These are phyloP conservation scores for Populus hybrid DNA, from an alignment of 441 rosid species.

Conservation along the genomic window DNA sequence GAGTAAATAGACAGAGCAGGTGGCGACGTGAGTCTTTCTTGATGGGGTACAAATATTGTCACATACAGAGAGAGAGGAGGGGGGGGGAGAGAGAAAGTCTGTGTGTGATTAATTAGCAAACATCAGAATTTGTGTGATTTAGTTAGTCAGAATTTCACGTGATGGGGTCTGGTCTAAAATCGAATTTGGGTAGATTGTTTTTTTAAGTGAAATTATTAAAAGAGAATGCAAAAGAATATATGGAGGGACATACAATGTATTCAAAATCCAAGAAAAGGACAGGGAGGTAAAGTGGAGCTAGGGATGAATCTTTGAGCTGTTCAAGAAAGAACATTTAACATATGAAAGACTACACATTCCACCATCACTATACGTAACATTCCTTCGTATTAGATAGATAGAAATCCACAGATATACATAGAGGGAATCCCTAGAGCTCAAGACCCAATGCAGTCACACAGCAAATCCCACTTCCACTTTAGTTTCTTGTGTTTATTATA, in stretches of 20 bases:
- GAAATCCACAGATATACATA: slow-evolving; percentile 1
- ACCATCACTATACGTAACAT: slow-evolving; percentile 34
- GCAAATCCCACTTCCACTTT: slow-evolving; percentile 44
- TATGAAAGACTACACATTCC: slow-evolving; percentile 15
- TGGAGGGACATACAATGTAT: slow-evolving; percentile 20
- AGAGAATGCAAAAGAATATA: slow-evolving; percentile 10
- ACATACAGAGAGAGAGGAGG: slow-evolving; percentile 1
- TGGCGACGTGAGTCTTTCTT: slow-evolving; percentile 37
- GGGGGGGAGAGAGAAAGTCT: neutral
- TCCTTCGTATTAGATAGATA: slow-evolving; percentile 22
- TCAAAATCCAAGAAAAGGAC: slow-evolving; percentile 47
- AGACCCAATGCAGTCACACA: slow-evolving; percentile 27
- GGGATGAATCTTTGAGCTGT: slow-evolving; percentile 42
- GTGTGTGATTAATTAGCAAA: slow-evolving; percentile 14
- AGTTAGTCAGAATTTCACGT: slow-evolving; percentile 37
- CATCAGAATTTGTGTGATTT: slow-evolving; percentile 9
- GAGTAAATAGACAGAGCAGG: slow-evolving; percentile 48
- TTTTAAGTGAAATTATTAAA: neutral
- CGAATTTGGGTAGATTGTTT: slow-evolving; percentile 12
- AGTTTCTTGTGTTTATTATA: neutral
- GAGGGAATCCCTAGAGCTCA: slow-evolving; percentile 55
- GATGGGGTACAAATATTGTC: slow-evolving; percentile 28
- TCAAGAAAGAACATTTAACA: slow-evolving; percentile 37
- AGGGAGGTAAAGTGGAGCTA: slow-evolving; percentile 29
- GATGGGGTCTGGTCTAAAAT: slow-evolving; percentile 25